Base-by-base conservation (phyloP, 768 basidiomycete genomes). In the Cantharellus cinnabarinus region DNA sequence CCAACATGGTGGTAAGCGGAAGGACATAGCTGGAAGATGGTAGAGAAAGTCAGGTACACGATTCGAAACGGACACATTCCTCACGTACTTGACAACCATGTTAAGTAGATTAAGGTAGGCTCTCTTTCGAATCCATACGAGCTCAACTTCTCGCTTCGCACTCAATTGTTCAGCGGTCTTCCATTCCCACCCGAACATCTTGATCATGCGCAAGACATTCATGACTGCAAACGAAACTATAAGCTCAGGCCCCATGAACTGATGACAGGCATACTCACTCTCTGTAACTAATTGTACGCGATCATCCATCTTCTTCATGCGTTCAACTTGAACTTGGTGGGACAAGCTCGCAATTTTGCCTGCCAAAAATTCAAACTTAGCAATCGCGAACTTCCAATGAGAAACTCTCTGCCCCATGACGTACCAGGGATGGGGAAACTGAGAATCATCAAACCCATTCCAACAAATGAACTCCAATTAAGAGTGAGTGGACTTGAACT, bases 191-290 rank as follows among this genome's bases (percentile, higher is more conserved):
- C 69, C 83, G 63, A 86, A 84, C 48, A 85, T 70, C 68, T 85
- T 85, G 65, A 83, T 72, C 78, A 83, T 82, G 15, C 81, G 75
- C 10, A 82, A 67, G 20, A 79, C 76, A 58, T 75, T 76, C 65
- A 80, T 71, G 3, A 72, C 80, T 80, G 57, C 3, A 41, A 4
- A 4, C 34, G 38, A 20, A 29, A 14, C 37, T 42, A 10, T 2
- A 58, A 35, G 20, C 20, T 29, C 20, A 29, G 20, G 20, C 20
- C 20, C 20, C 20, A 29, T 29, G 20, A 29, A 29, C 20, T 29
- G 2, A 15, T 14, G 50, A 39, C 70, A 71, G 41, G 60, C 4
- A 20, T 34, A 66, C 72, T 64, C 64, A 77, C 79, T 73, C 70
- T 83, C 82, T 3, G 79, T 78, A 48, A 83, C 75, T 3, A 70